Evolutionary conservation across 257 asterid species (phyloP), one percentile per base, ranked within the genome.

Genomic region (Paulownia fortunei): DNA sequence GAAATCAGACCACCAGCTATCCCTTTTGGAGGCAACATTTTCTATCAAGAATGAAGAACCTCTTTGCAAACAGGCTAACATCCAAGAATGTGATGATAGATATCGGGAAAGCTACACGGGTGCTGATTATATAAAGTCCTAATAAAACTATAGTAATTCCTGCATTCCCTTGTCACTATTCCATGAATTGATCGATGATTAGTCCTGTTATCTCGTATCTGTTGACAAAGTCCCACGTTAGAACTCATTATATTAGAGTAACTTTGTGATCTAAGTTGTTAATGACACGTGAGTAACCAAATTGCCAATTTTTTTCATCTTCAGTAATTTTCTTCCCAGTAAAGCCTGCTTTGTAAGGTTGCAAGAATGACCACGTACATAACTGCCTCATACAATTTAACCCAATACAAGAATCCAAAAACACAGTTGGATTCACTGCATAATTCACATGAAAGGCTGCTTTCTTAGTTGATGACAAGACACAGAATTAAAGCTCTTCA

Each of bases 341-440:
- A 41, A 41, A 41, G 2, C 64, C 6, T 30, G n/a, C 10, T 58
- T 10, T 24, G 5, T 52, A 5, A 52, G 46, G 68, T 30, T 61
- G 11, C 74, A 69, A 67, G 13, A 67, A 41, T 44, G 56, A 67
- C 51, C 71, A 82, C 26, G 59, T 65, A 60, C 47, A 75, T 49
- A n/a, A 75, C 52, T 15, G 46, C 5, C 54, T 46, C 55, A 47
- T 39, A 68, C 70, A 61, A 76, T 72, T 88, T 76, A 82, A 80
- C 82, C 79, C 39, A 4, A 81, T 76, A 72, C 49, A 87, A 88
- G 81, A 86, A 41, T 84, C 91, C 93, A 87, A 86, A 79, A 74
- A 80, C 80, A 85, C 92, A 85, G 91, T 83, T 89, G 96, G 90
- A 82, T 85, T 84, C 94, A 83, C 84, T 88, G 92, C 90, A 85